Percentiles rank a stretch among this genome's conserved stretches.
These are phyloP conservation scores for Aspergillus sparsus DNA, from an alignment of 495 filamentous ascomycete species.

Conservation along the genomic window DNA sequence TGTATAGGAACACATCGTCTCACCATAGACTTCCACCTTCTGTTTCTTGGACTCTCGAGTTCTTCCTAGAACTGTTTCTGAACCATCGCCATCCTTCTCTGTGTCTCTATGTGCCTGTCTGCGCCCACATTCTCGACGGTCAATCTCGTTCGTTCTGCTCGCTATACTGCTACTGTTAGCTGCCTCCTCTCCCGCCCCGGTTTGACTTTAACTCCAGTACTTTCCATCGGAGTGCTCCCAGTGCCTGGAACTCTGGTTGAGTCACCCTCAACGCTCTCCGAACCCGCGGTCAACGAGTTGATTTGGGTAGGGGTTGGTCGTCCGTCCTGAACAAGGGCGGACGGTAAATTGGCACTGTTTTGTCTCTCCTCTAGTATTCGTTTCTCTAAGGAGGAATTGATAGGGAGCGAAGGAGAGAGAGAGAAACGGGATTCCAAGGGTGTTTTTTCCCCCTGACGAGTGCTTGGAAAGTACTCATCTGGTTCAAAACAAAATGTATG, in stretches of 20 bases:
- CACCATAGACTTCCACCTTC: too few species aligned
- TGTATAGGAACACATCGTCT: too few species aligned
- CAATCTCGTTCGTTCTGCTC: conserved; percentile 37
- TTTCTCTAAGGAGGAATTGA: conserved; percentile 11
- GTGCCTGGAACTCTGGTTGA: conserved; percentile 23
- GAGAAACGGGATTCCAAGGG: too few species aligned
- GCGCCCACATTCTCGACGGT: conserved; percentile 36
- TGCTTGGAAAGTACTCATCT: not conserved
- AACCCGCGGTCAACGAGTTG: conserved; percentile 38
- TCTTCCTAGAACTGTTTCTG: conserved; percentile 17
- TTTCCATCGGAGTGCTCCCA: conserved; percentile 13
- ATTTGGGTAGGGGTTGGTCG: conserved; percentile 56
- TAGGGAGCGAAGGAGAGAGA: not conserved
- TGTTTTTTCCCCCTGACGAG: too few species aligned
- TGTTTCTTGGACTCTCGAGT: not conserved
- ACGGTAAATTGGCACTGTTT: conserved; percentile 48
- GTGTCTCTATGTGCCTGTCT: conserved; percentile 46
- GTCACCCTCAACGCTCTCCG: conserved; percentile 24
- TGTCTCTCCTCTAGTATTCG: conserved; percentile 7
- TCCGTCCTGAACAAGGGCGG: conserved; percentile 63
- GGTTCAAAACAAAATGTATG: not conserved
- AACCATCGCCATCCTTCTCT: conserved; percentile 11
- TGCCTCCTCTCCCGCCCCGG: conserved; percentile 19
- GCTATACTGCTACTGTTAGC: conserved; percentile 29
- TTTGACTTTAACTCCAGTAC: conserved; percentile 15